These are phyloP conservation scores for Hygrocybe punicea DNA, from an alignment of 768 basidiomycete species.

Conservation along the genomic window DNA sequence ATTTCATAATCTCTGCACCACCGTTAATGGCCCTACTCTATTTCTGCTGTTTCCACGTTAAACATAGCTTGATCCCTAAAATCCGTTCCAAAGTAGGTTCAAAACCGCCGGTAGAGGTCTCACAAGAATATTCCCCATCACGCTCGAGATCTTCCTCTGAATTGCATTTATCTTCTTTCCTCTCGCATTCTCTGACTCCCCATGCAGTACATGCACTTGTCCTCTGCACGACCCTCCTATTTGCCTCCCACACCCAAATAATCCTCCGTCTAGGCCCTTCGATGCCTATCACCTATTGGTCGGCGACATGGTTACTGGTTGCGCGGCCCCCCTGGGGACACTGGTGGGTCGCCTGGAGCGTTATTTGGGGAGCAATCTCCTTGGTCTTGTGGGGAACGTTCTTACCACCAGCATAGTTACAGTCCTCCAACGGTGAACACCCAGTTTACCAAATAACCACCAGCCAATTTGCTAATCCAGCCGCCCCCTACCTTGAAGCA, in stretches of 20 bases:
- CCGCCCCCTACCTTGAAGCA: no score
- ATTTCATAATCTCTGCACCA: conserved; percentile 78
- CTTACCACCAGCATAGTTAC: conserved; percentile 79
- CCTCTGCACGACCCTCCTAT: conserved; percentile 60
- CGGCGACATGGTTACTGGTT: conserved; percentile 63
- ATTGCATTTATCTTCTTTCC: conserved; percentile 24
- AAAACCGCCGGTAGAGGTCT: neutral
- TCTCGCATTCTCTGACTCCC: conserved; percentile 49
- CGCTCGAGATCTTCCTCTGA: neutral
- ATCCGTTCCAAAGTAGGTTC: neutral
- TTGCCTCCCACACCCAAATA: conserved; percentile 87
- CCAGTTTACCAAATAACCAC: no score
- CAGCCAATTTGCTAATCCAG: no score
- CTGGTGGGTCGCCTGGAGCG: conserved; percentile 74
- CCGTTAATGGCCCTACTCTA: conserved; percentile 51
- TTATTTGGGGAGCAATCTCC: conserved; percentile 70
- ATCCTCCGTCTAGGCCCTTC: conserved; percentile 70
- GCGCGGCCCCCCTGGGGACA: conserved; percentile 46
- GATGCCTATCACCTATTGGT: conserved; percentile 85
- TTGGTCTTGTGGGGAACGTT: conserved; percentile 79
- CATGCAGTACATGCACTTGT: conserved; percentile 72
- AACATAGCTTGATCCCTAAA: conserved; percentile 10
- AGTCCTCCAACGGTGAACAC: neutral
- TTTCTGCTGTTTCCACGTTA: conserved; percentile 39
- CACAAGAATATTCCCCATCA: neutral